Evolutionary conservation across 1,284 basidiomycete species (phyloP), one percentile per base, ranked within the genome.

Genomic region (Trichosporon coremiiforme): DNA sequence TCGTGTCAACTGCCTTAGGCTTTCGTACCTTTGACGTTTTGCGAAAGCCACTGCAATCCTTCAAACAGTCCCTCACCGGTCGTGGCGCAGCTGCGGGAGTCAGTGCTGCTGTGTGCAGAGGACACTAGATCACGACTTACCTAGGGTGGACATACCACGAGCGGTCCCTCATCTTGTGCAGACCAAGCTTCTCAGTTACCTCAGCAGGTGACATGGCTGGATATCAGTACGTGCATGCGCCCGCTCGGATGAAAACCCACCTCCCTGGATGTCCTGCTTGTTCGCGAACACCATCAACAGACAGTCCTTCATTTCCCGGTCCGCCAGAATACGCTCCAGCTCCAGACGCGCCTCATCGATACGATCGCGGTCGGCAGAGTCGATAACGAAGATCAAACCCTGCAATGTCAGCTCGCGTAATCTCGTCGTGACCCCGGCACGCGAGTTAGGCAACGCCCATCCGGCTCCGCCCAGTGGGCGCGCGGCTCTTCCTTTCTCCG

Each of bases 91-190:
- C 93, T 95, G 73, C 4, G 7, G n/a, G 8, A 5, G 38, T 64
- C 36, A 64, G 35, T 22, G 17, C 20, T 6, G 13, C n/a, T 1
- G 4, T 1, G 8, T 9, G 63, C 13, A 6, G 36, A 25, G 4
- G n/a, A 22, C 13, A n/a, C 17, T 33, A 8, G 57, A 22, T 13
- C 38, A 47, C 12, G 36, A 80, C 90, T 71, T 83, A 94, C 93
- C 94, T 95, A 66, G 95, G 95, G 85, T 98, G 95, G 62, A 97
- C 95, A 87, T 97, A 99, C 97, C 97, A 99, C 82, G 93, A 94
- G 74, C 97, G 88, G 81, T 98, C 95, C 73, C 94, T 90, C 94
- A 99, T 96, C 75, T 91, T 88, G 83, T 98, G 93, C 76, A 99
- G 86, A 53, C 95, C 95, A 55, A 99, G 86, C 83, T 96, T 97